These are phyloP conservation scores for Entomortierella parvispora DNA, from an alignment of 192 early-diverging fungal species.

Conservation along the genomic window DNA sequence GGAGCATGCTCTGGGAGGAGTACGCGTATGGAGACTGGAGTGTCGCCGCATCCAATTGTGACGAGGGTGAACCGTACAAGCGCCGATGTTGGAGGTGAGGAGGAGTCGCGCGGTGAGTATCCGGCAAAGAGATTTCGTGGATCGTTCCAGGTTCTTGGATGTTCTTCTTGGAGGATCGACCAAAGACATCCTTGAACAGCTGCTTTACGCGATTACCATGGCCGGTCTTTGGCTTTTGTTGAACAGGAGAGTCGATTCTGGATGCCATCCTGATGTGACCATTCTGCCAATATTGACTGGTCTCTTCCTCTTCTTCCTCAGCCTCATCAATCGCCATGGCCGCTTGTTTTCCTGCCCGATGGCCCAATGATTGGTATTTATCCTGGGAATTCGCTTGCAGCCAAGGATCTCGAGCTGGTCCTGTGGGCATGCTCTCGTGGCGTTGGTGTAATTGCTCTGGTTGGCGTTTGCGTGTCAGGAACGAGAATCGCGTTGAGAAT, in stretches of 20 bases:
- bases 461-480: conserved; percentile 45
- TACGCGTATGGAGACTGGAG: neutral
- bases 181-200: conserved; percentile 39
- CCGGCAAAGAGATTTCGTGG: conserved; percentile 38
- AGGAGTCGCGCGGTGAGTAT: conserved; percentile 10
- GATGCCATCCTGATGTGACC: too few relatives aligned
- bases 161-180: conserved; percentile 19
- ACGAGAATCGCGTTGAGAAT: conserved; percentile 43
- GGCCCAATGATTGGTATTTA: conserved; percentile 1
- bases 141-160: conserved; percentile 16
- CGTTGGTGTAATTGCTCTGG: conserved; percentile 19
- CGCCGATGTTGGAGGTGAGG: neutral
- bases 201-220: conserved; percentile 19
- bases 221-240: conserved; percentile 2
- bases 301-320: neutral
- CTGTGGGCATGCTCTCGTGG: conserved; percentile 28
- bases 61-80: neutral
- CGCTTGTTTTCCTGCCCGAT: neutral
- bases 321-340: neutral
- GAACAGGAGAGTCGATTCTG: neutral
- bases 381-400: neutral
- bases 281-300: too few relatives aligned
- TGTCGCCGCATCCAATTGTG: conserved; percentile 9
- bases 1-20: neutral
- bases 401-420: conserved; percentile 11